phyloP scores from a whole-genome alignment of 495 filamentous ascomycete species.

The Niebla homalea region DNA sequence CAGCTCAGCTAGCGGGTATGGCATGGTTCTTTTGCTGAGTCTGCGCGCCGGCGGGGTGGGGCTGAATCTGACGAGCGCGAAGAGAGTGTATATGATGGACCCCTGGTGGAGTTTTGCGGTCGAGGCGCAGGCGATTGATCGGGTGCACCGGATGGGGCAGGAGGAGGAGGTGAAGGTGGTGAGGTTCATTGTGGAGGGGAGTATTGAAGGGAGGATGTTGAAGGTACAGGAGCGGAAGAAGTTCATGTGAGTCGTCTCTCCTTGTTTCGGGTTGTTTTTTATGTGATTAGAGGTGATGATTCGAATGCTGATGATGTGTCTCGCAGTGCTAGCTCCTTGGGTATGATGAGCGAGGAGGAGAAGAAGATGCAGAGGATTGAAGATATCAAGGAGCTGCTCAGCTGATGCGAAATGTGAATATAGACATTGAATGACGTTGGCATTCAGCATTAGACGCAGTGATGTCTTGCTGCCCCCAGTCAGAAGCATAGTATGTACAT shows the following conservation, averaged over 20 bases:
- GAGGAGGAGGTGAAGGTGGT: slow-evolving; percentile 70
- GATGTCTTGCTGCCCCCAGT: not conserved
- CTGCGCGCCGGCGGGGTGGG: slow-evolving; percentile 88
- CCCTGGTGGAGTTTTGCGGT: slow-evolving; percentile 98
- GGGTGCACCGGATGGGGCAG: slow-evolving; percentile 98
- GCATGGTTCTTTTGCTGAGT: slow-evolving; percentile 62
- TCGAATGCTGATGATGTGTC: slow-evolving; percentile 6
- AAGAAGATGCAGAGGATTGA: slow-evolving; percentile 82
- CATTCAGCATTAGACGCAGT: not conserved
- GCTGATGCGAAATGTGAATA: slow-evolving; percentile 27
- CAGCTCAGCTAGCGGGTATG: slow-evolving; percentile 13
- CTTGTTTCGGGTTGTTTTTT: slow-evolving; percentile 1
- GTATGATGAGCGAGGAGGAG: slow-evolving; percentile 89
- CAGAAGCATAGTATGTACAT: not conserved
- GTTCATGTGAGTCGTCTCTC: slow-evolving; percentile 54
- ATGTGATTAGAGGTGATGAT: not conserved
- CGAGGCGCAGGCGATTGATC: slow-evolving; percentile 94
- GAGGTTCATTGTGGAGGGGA: slow-evolving; percentile 76
- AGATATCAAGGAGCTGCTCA: slow-evolving; percentile 85
- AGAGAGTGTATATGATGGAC: slow-evolving; percentile 94
- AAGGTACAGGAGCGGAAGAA: slow-evolving; percentile 91
- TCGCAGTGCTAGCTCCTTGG: slow-evolving; percentile 70
- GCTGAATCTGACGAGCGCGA: slow-evolving; percentile 79
- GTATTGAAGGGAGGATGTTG: slow-evolving; percentile 90
- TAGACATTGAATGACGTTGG: not conserved